A percentile compares a stretch with the other conserved stretches of the same genome.
phyloP scores from a whole-genome alignment of 78 protist species.

The Guillardia theta region DNA sequence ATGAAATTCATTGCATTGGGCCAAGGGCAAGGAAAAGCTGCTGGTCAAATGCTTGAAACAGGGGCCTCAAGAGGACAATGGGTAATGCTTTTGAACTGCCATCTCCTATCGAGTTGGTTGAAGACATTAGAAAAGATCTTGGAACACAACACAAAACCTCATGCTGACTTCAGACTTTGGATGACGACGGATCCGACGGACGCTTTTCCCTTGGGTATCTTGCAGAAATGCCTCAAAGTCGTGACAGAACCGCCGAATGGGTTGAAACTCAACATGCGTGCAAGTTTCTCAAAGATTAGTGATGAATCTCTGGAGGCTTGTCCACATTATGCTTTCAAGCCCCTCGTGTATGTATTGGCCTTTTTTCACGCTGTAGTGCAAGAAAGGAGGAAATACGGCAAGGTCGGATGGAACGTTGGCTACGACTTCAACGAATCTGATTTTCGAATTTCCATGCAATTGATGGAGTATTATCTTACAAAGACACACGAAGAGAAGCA shows the following conservation, averaged over 20 bases:
- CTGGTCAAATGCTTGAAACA: conserved; percentile 70
- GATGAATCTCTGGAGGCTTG: conserved; percentile 67
- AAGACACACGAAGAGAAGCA: conserved; percentile 65
- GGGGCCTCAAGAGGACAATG: conserved; percentile 88
- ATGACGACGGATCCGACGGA: conserved; percentile 92
- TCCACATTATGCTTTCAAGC: conserved; percentile 76
- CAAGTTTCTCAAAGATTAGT: conserved; percentile 57
- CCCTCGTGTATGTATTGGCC: conserved; percentile 82
- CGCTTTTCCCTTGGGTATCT: conserved; percentile 87
- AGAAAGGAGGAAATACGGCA: conserved; percentile 93
- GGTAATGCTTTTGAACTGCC: conserved; percentile 92
- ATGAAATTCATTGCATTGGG: conserved; percentile 58
- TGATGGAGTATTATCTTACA: conserved; percentile 71
- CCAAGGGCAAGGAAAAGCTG: conserved; percentile 85
- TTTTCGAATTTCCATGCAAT: conserved; percentile 63
- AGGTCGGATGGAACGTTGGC: conserved; percentile 74
- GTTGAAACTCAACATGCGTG: conserved; percentile 83
- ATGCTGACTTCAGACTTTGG: conserved; percentile 89
- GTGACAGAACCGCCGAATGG: conserved; percentile 96
- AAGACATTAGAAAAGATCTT: conserved; percentile 78
- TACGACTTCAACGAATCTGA: conserved; percentile 95
- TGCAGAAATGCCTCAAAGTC: conserved; percentile 90
- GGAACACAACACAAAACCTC: conserved; percentile 65
- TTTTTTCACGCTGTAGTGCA: conserved; percentile 95
- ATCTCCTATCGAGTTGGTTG: conserved; percentile 86